Conservation (phyloP, 2,329 filamentous ascomycete species). For the Leptographium galeiforme region DNA sequence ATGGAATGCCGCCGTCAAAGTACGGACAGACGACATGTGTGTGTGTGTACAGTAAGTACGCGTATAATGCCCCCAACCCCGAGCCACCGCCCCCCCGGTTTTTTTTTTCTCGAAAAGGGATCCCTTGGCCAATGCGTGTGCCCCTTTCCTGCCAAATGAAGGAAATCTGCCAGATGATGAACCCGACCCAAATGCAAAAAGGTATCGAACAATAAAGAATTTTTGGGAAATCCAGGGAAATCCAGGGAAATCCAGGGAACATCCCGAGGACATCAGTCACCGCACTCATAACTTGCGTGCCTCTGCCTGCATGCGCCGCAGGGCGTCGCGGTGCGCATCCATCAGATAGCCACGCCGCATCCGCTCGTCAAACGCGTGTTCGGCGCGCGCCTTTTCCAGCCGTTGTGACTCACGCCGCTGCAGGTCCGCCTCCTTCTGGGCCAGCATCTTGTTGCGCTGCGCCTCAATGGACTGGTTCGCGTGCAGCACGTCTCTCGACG, state of each 20-base stretch:
- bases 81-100: not conserved
- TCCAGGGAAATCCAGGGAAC: not conserved
- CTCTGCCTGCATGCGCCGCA: conserved; percentile 60
- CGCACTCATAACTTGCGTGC: not conserved
- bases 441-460: conserved; percentile 42
- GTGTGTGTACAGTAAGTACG: not conserved
- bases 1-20: not conserved
- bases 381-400: conserved; percentile 41
- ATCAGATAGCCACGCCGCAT: conserved; percentile 67
- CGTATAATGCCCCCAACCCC: not conserved
- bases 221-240: not conserved
- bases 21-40: too few species aligned
- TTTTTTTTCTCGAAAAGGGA: too few species aligned
- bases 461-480: conserved; percentile 36
- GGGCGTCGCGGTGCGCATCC: conserved; percentile 63
- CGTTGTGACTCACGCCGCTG: conserved; percentile 45
- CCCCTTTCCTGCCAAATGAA: not conserved
- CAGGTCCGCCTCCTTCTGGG: conserved; percentile 49
- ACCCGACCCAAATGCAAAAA: not conserved
- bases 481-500: conserved; percentile 14
- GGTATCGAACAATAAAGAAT: not conserved
- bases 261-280: not conserved
- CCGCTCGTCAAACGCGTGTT: conserved; percentile 54
- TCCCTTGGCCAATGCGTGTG: not conserved
- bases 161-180: not conserved